Conservation (phyloP, 2,329 filamentous ascomycete genomes). For the Thermomyces lanuginosus region DNA sequence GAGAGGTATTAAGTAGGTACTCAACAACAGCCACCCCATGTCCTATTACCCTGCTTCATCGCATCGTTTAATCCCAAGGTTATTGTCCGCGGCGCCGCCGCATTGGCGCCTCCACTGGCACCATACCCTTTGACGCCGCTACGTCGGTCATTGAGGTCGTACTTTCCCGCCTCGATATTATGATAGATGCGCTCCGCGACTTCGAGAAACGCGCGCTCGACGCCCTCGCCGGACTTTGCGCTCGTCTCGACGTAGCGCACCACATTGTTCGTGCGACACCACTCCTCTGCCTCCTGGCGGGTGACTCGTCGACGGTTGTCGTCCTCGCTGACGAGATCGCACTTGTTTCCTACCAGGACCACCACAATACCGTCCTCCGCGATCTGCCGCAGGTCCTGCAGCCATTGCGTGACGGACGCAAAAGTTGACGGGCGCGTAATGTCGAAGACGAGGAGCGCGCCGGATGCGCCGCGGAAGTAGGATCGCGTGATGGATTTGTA, state of each 20-base stretch:
- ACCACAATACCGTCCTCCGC: conserved; percentile 92
- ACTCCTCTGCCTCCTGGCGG: conserved; percentile 67
- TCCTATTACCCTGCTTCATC: conserved; percentile 25
- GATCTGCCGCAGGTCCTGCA: conserved; percentile 83
- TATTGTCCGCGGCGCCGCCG: conserved; percentile 24
- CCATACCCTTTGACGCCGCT: conserved; percentile 66
- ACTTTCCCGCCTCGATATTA: conserved; percentile 88
- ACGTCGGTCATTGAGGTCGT: conserved; percentile 83
- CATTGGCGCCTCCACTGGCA: conserved; percentile 21
- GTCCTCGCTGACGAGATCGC: conserved; percentile 45
- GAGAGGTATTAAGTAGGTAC: not conserved
- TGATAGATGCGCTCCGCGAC: conserved; percentile 91
- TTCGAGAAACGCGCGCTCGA: conserved; percentile 82
- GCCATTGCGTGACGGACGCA: conserved; percentile 76
- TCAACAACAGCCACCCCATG: conserved; percentile 24
- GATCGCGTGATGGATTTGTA: conserved; percentile 92
- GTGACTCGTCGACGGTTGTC: conserved; percentile 56
- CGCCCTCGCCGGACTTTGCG: conserved; percentile 86
- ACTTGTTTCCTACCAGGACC: conserved; percentile 89
- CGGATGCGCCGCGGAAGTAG: conserved; percentile 72
- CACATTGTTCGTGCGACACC: conserved; percentile 72
- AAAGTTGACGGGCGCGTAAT: conserved; percentile 78
- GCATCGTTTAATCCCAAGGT: conserved; percentile 32
- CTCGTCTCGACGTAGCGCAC: conserved; percentile 92
- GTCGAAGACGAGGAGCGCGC: conserved; percentile 81